Conservation (phyloP, 2,329 filamentous ascomycete species). For the Cytospora leucostoma region DNA sequence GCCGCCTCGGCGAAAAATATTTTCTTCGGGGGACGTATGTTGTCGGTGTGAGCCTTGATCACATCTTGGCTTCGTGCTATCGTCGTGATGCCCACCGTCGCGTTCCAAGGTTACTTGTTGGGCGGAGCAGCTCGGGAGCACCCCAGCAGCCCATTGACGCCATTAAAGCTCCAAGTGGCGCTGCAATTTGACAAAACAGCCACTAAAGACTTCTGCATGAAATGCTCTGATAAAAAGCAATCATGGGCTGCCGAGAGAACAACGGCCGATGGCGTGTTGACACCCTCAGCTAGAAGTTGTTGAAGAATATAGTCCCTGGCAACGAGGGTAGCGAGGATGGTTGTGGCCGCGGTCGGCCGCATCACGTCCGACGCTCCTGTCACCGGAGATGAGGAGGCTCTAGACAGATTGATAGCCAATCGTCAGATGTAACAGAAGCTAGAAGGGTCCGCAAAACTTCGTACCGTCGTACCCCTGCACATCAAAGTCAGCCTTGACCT, state of each 20-base stretch:
- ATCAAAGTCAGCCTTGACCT: constrained; percentile 15
- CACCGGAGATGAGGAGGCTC: constrained; percentile 17
- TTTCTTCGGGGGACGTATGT: constrained; percentile 4
- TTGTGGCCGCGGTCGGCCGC: constrained; percentile 1
- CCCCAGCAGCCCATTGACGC: constrained; percentile 26
- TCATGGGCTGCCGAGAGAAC: constrained; percentile 17
- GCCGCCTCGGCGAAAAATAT: constrained; percentile 1
- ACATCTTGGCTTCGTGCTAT: constrained; percentile 12
- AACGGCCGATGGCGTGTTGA: constrained; percentile 12
- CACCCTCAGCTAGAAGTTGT: constrained; percentile 10
- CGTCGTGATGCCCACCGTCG: constrained; percentile 13
- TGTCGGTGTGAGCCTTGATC: constrained; percentile 25
- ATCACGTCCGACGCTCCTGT: not conserved
- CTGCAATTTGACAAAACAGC: constrained; percentile 30
- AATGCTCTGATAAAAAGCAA: constrained; percentile 25
- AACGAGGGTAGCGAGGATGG: not conserved
- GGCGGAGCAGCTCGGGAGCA: constrained; percentile 17
- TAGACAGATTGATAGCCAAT: constrained; percentile 1
- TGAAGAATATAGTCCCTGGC: not conserved
- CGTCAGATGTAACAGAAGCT: constrained; percentile 9
- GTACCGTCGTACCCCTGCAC: not conserved
- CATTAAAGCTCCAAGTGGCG: constrained; percentile 28
- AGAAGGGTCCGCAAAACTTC: not conserved
- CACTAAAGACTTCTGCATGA: constrained; percentile 30
- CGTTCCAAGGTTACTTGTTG: constrained; percentile 11